Percentiles rank a stretch among this genome's conserved stretches.
Conservation (phyloP, 1,139 yeast species). For the Kurtzmaniella quercitrusa region DNA sequence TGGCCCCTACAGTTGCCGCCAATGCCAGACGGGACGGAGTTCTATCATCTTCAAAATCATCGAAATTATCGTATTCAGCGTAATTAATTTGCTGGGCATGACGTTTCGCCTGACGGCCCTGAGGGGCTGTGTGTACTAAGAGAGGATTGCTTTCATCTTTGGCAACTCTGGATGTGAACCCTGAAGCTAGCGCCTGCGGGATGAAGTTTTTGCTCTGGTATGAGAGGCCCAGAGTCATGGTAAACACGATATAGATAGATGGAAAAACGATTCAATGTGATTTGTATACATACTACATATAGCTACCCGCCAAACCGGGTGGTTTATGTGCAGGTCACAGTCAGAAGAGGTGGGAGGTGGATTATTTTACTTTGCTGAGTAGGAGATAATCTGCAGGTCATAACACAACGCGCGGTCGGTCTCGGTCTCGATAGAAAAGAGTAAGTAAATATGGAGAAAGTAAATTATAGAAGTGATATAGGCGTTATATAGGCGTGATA, state of each 20-base stretch:
- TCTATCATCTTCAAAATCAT: slow-evolving; percentile 59
- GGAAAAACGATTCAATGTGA: too few species aligned
- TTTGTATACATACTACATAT: background rate
- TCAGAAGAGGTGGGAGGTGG: too few species aligned
- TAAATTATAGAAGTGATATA: too few species aligned
- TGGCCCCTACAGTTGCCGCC: slow-evolving; percentile 16
- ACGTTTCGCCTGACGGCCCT: slow-evolving; percentile 75
- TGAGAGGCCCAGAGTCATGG: slow-evolving; percentile 12
- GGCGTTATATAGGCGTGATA: too few species aligned
- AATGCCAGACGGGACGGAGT: slow-evolving; percentile 15
- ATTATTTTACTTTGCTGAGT: too few species aligned
- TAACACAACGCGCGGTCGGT: too few species aligned
- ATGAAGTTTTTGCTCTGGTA: slow-evolving; percentile 25
- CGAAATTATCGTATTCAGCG: slow-evolving; percentile 64
- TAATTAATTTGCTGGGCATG: slow-evolving; percentile 71
- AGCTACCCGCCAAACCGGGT: too few species aligned
- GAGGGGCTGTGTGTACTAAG: slow-evolving; percentile 63
- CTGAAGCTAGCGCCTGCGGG: slow-evolving; percentile 76
- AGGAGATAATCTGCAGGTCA: background rate
- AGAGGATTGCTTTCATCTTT: slow-evolving; percentile 60
- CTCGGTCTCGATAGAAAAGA: too few species aligned
- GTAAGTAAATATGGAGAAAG: too few species aligned
- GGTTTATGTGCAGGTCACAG: too few species aligned
- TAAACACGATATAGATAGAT: too few species aligned
- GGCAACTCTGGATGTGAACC: slow-evolving; percentile 61